phyloP scores from a whole-genome alignment of 2,329 filamentous ascomycete genomes.

The Penicillium crustosum region DNA sequence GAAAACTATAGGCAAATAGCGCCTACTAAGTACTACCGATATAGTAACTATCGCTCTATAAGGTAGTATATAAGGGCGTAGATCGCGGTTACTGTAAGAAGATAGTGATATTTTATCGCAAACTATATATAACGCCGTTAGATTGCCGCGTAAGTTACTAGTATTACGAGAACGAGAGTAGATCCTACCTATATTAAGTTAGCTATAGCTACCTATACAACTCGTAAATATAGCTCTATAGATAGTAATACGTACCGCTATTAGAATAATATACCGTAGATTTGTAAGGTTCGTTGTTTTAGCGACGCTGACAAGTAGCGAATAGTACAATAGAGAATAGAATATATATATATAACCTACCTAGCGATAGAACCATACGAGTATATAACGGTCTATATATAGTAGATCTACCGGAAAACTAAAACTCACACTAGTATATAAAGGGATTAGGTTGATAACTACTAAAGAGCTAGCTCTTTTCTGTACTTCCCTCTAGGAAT shows the following conservation, averaged over 20 bases:
- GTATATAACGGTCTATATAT: not conserved
- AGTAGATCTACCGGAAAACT: not conserved
- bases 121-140: not conserved
- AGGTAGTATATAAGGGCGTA: not conserved
- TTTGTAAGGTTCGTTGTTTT: not conserved
- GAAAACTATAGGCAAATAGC: not conserved
- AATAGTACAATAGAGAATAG: not conserved
- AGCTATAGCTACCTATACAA: not conserved
- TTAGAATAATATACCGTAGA: not conserved
- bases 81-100: not conserved
- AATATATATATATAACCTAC: not conserved
- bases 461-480: not conserved
- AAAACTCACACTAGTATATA: not conserved
- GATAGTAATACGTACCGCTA: not conserved
- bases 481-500: not conserved
- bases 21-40: not conserved
- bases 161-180: not conserved
- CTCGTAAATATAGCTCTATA: too few species aligned
- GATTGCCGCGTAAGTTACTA: not conserved
- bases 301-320: not conserved
- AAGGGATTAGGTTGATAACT: not conserved
- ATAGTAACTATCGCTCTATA: not conserved
- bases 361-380: constrained; percentile 3
- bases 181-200: not conserved
- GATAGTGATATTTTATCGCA: not conserved